phyloP scores from a whole-genome alignment of 2,329 filamentous ascomycete species.

The Myriosclerotinia curreyana region DNA sequence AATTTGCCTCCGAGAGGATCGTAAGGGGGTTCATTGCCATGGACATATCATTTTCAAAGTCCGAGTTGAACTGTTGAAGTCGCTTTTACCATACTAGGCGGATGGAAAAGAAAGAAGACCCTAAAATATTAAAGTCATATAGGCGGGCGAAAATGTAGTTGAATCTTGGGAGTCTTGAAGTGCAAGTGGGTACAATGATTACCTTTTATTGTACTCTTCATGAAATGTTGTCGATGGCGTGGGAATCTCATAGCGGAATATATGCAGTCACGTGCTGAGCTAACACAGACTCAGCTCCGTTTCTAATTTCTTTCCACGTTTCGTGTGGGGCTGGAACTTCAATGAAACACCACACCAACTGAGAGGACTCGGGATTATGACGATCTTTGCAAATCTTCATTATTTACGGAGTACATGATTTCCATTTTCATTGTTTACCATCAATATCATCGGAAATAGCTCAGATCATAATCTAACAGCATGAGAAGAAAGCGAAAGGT shows the following conservation, averaged over 20 bases:
- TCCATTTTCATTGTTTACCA: background rate
- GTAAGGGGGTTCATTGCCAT: background rate
- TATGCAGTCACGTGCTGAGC: background rate
- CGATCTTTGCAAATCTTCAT: background rate
- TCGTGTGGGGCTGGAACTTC: background rate
- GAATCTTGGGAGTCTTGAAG: background rate
- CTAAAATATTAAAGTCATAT: background rate
- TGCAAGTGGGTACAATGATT: background rate
- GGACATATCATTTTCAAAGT: background rate
- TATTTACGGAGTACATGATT: background rate
- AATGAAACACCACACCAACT: constrained; percentile 3
- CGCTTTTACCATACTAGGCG: background rate
- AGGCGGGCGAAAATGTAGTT: background rate
- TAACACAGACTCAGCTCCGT: constrained; percentile 2
- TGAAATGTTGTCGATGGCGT: background rate
- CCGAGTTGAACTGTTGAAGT: background rate
- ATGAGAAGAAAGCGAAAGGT: background rate
- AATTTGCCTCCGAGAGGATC: background rate
- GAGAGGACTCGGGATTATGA: background rate
- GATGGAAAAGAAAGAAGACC: background rate
- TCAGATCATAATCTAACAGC: background rate
- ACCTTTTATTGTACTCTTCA: background rate
- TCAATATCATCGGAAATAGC: background rate
- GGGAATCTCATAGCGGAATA: background rate
- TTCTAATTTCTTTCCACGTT: constrained; percentile 9